Percentiles rank a stretch among this genome's conserved stretches.
phyloP scores from a whole-genome alignment of 2,329 filamentous ascomycete genomes.

The Gnomoniopsis sp. region DNA sequence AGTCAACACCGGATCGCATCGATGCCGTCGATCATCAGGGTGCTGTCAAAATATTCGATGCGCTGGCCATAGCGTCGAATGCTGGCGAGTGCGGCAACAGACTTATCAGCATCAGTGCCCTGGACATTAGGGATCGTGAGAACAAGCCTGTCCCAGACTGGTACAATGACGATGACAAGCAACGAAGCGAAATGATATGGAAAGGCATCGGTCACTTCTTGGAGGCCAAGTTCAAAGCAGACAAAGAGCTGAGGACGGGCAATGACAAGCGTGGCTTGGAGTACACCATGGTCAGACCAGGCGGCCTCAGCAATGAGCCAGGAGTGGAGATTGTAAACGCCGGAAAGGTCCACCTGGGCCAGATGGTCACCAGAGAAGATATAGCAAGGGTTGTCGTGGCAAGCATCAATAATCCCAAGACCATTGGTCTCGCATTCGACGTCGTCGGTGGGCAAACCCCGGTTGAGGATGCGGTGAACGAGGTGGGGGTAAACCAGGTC shows the following conservation, averaged over 20 bases:
- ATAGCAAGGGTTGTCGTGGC: conserved; percentile 40
- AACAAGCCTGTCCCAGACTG: conserved; percentile 35
- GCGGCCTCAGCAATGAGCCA: conserved; percentile 34
- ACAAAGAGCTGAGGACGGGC: conserved; percentile 34
- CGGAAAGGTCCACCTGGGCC: conserved; percentile 36
- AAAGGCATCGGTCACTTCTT: conserved; percentile 35
- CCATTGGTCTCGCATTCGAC: conserved; percentile 40
- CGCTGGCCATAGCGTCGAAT: conserved; percentile 31
- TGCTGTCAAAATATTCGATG: conserved; percentile 43
- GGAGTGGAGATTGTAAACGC: conserved; percentile 36
- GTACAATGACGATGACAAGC: conserved; percentile 37
- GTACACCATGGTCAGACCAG: conserved; percentile 43
- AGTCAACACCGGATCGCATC: conserved; percentile 36
- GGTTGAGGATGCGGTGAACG: conserved; percentile 34
- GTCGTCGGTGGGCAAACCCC: conserved; percentile 31
- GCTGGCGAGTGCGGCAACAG: conserved; percentile 34
- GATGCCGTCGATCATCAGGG: conserved; percentile 41
- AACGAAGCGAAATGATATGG: conserved; percentile 35
- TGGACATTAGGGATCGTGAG: conserved; percentile 39
- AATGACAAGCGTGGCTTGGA: conserved; percentile 35
- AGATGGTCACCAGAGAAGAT: conserved; percentile 38
- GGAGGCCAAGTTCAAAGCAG: conserved; percentile 39
- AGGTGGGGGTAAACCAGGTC: conserved; percentile 33
- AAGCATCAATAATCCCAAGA: conserved; percentile 35
- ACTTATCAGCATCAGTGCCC: conserved; percentile 43